A percentile compares a stretch with the other conserved stretches of the same genome.
These are phyloP conservation scores for Conticribra weissflogii DNA, from an alignment of 108 stramenopile species.

Conservation along the genomic window DNA sequence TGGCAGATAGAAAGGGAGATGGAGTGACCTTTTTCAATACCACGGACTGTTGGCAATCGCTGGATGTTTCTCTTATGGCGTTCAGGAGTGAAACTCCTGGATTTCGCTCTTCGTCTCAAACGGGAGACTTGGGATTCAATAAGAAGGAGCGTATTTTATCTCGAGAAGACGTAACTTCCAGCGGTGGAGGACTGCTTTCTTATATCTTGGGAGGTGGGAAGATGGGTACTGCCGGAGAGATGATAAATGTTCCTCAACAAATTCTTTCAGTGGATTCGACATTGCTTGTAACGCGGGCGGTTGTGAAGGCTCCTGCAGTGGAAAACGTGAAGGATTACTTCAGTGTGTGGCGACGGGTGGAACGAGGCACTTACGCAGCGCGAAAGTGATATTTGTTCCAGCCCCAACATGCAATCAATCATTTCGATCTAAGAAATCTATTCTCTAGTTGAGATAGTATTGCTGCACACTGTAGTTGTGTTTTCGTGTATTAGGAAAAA, in stretches of 20 bases:
- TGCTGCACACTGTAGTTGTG: too few species aligned
- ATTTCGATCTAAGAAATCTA: too few species aligned
- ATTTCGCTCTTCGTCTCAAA: conserved; percentile 47
- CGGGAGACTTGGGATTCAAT: conserved; percentile 60
- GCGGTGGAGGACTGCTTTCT: conserved; percentile 42
- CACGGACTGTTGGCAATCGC: conserved; percentile 63
- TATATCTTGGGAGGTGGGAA: conserved; percentile 45
- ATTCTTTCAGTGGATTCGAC: conserved; percentile 78
- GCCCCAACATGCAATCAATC: too few species aligned
- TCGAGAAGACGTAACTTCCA: conserved; percentile 39
- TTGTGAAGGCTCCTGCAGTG: conserved; percentile 32
- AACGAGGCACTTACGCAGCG: too few species aligned
- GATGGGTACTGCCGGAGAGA: conserved; percentile 46
- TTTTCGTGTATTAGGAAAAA: background rate
- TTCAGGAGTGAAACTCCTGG: conserved; percentile 61
- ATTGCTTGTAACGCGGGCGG: conserved; percentile 66
- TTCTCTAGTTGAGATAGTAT: too few species aligned
- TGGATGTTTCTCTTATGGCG: conserved; percentile 56
- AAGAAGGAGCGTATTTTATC: conserved; percentile 54
- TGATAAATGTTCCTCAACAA: conserved; percentile 68
- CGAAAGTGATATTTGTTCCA: too few species aligned
- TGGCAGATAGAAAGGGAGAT: conserved; percentile 83
- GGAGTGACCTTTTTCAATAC: conserved; percentile 85
- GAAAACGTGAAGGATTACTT: conserved; percentile 80
- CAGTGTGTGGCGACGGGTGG: conserved; percentile 77